phyloP scores from a whole-genome alignment of 2,329 filamentous ascomycete species.

The Epichloe amarillans region DNA sequence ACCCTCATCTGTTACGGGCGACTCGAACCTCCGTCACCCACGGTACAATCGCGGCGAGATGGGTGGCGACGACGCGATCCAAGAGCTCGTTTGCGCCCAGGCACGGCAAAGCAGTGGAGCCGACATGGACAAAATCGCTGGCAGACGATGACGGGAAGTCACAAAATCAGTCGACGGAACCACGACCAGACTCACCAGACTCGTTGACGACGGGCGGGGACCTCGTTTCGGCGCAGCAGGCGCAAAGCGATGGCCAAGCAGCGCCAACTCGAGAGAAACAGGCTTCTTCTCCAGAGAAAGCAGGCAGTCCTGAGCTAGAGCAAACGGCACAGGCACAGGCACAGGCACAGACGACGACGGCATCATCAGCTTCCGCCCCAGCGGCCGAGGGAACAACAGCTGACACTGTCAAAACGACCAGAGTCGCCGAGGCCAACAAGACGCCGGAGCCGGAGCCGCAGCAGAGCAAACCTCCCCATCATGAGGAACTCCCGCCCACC shows the following conservation, averaged over 20 bases:
- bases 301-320: background rate
- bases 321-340: background rate
- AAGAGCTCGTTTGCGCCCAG: conserved; percentile 37
- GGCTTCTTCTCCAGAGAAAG: background rate
- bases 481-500: conserved; percentile 19
- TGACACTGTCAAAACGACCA: background rate
- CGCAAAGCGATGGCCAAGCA: background rate
- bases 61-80: conserved; percentile 24
- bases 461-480: background rate
- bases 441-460: background rate
- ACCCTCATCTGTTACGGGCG: conserved; percentile 51
- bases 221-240: background rate
- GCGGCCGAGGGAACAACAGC: background rate
- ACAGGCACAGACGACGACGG: background rate
- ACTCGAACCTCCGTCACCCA: conserved; percentile 9
- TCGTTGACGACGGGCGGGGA: background rate
- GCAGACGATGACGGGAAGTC: background rate
- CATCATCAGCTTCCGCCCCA: background rate
- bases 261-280: background rate
- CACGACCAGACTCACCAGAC: conserved; percentile 1
- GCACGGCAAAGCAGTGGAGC: conserved; percentile 49
- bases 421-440: background rate
- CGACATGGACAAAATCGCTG: conserved; percentile 18
- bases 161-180: conserved; percentile 8
- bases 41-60: conserved; percentile 1